These are phyloP conservation scores for Vanrija humicola DNA, from an alignment of 1,284 basidiomycete species.

Conservation along the genomic window DNA sequence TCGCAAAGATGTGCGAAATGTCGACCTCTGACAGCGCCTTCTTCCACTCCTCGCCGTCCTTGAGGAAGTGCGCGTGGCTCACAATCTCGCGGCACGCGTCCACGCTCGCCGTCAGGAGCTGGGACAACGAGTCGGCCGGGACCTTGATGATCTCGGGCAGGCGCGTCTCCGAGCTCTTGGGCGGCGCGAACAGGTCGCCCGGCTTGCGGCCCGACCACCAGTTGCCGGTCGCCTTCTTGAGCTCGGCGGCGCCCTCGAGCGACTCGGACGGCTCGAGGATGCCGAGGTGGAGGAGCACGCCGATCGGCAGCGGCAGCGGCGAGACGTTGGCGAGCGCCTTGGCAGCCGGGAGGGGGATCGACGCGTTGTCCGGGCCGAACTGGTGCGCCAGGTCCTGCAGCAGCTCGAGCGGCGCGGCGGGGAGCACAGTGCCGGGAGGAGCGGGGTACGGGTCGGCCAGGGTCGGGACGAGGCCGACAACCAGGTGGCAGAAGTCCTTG, in stretches of 20 bases:
- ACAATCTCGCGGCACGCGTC: slow-evolving; percentile 15
- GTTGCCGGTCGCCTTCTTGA: slow-evolving; percentile 6
- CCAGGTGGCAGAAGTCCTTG: slow-evolving; percentile 19
- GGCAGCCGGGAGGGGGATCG: slow-evolving; percentile 12
- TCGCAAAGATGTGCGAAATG: slow-evolving; percentile 4
- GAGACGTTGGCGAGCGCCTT: slow-evolving; percentile 21
- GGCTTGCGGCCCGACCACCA: slow-evolving; percentile 13
- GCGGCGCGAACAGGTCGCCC: slow-evolving; percentile 3
- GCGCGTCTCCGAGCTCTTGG: background rate
- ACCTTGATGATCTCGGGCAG: slow-evolving; percentile 6
- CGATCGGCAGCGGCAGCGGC: slow-evolving; percentile 24
- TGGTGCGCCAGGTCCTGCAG: slow-evolving; percentile 29
- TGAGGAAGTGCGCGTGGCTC: slow-evolving; percentile 1
- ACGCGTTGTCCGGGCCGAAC: slow-evolving; percentile 5
- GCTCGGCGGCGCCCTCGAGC: background rate
- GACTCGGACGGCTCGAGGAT: slow-evolving; percentile 12
- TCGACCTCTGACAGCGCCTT: slow-evolving; percentile 6
- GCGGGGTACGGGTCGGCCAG: slow-evolving; percentile 11
- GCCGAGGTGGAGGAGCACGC: slow-evolving; percentile 20
- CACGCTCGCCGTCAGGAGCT: slow-evolving; percentile 8
- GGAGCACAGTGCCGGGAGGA: slow-evolving; percentile 16
- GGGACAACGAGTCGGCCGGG: background rate
- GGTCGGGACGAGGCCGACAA: slow-evolving; percentile 15
- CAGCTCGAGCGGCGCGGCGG: slow-evolving; percentile 23
- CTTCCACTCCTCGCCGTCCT: background rate